phyloP scores from a whole-genome alignment of 139 green algal genomes.

The Chlorella sp. region DNA sequence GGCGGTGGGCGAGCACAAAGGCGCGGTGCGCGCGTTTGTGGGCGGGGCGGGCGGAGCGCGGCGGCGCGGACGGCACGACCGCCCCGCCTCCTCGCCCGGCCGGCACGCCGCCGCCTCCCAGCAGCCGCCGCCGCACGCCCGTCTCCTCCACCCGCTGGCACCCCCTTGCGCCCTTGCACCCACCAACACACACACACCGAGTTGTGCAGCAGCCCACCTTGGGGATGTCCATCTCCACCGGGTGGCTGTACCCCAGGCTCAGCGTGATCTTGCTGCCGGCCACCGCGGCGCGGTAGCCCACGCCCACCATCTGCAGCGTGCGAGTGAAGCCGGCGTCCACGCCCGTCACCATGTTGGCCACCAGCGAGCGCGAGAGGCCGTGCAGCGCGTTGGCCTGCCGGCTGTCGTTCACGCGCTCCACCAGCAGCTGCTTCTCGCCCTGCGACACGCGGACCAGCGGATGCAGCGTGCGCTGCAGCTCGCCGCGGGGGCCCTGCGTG shows the following conservation, averaged over 20 bases:
- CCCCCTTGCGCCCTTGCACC: no score
- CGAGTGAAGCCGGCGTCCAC: conserved; percentile 84
- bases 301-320: conserved; percentile 42
- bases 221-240: conserved; percentile 85
- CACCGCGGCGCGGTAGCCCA: conserved; percentile 91
- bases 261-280: conserved; percentile 79
- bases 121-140: no score
- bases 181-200: no score
- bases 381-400: conserved; percentile 61
- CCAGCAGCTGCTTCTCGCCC: conserved; percentile 54
- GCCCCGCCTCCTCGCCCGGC: no score
- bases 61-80: no score
- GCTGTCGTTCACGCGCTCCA: conserved; percentile 50
- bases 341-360: conserved; percentile 93
- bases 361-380: conserved; percentile 76
- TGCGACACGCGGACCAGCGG: conserved; percentile 49
- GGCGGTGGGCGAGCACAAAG: neutral
- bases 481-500: conserved; percentile 83
- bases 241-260: conserved; percentile 92
- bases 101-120: no score
- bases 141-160: no score
- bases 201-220: no score
- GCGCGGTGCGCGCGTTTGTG: neutral
- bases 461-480: conserved; percentile 73
- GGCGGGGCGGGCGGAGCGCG: no score